Evolutionary conservation across 2,329 filamentous ascomycete species (phyloP).

Genomic region (Hypoxylon sp.): DNA sequence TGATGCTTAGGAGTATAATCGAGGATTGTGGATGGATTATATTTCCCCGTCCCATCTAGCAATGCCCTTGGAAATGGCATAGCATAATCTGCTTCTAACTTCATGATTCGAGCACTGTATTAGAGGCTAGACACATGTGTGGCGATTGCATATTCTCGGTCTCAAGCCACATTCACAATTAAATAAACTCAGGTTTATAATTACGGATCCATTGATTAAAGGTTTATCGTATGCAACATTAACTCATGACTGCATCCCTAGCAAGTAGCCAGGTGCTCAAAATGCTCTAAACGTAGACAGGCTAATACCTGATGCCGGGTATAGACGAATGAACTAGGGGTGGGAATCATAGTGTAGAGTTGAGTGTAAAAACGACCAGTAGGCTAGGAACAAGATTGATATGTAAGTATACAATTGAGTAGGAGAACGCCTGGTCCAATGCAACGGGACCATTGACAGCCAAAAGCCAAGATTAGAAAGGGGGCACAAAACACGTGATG

Average conservation of each 20-base stretch:
- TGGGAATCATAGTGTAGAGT: not conserved
- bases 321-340: not conserved
- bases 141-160: no score
- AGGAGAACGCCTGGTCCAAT: not conserved
- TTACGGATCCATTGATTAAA: constrained; percentile 2
- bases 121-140: no score
- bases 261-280: not conserved
- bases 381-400: not conserved
- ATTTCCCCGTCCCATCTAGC: no score
- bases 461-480: not conserved
- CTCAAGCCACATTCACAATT: no score
- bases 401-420: not conserved
- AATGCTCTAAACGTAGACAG: constrained; percentile 6
- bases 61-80: no score
- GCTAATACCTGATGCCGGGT: not conserved
- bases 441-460: not conserved
- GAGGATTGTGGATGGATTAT: not conserved
- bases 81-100: no score
- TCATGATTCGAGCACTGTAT: no score
- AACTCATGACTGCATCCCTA: not conserved
- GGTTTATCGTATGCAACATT: constrained; percentile 4
- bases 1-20: not conserved
- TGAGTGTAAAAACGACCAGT: not conserved
- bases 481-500: not conserved
- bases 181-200: no score